phyloP scores from a whole-genome alignment of 148 eudicot genomes.

The Fagopyrum homotropicum region DNA sequence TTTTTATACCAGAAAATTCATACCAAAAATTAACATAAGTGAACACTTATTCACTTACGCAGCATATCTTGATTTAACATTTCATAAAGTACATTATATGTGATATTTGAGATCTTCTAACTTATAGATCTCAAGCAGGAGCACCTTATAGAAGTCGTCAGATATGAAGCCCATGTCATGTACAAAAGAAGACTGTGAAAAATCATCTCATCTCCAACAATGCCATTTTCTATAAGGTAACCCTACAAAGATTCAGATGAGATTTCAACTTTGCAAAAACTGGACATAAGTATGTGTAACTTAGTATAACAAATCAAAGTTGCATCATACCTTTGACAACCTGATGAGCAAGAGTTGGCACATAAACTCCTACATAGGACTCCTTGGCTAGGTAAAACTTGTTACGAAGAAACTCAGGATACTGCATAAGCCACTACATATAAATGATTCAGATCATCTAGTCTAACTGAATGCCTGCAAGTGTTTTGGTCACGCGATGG shows the following conservation, averaged over 20 bases:
- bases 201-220: slow-evolving; percentile 40
- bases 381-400: slow-evolving; percentile 43
- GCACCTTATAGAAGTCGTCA: slow-evolving; percentile 35
- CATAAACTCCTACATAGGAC: slow-evolving; percentile 47
- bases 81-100: no score
- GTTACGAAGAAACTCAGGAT: slow-evolving; percentile 30
- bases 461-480: background rate
- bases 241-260: slow-evolving; percentile 23
- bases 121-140: background rate
- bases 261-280: background rate
- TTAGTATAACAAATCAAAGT: background rate
- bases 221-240: slow-evolving; percentile 45
- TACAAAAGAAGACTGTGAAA: slow-evolving; percentile 38
- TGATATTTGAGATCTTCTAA: no score
- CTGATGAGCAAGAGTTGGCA: slow-evolving; percentile 46
- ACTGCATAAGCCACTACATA: slow-evolving; percentile 36
- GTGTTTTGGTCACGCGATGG: background rate
- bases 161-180: slow-evolving; percentile 57
- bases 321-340: slow-evolving; percentile 30
- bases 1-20: no score
- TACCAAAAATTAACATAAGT: no score
- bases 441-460: background rate
- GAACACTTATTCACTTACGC: no score
- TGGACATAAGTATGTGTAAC: background rate
- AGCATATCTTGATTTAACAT: no score